These are phyloP conservation scores for Petunia secreta DNA, from an alignment of 257 asterid species.

Conservation along the genomic window DNA sequence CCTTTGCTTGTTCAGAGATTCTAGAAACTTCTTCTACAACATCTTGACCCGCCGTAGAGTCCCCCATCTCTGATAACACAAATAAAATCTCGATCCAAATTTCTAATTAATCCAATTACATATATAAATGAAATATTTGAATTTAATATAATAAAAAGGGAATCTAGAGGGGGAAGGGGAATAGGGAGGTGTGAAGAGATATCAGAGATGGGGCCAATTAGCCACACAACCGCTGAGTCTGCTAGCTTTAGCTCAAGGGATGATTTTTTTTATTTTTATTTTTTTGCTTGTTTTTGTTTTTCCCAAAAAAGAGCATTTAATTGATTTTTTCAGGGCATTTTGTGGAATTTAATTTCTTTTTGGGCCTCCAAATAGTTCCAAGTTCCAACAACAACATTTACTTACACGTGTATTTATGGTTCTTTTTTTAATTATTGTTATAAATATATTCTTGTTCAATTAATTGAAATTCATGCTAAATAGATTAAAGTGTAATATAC, in stretches of 20 bases:
- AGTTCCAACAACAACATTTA: background rate
- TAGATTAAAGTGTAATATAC: no score
- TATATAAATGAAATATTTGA: no score
- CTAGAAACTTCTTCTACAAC: slow-evolving; percentile 52
- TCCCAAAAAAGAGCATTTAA: slow-evolving; percentile 1
- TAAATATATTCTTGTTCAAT: no score
- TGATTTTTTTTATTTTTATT: slow-evolving; percentile 14
- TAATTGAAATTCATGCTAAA: no score
- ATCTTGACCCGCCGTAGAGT: slow-evolving; percentile 40
- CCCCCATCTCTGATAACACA: slow-evolving; percentile 44
- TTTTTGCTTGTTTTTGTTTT: background rate
- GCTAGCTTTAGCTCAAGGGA: slow-evolving; percentile 18
- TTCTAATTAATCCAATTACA: slow-evolving; percentile 15
- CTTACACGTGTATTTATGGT: background rate
- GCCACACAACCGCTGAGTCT: slow-evolving; percentile 27
- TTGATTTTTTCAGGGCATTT: background rate
- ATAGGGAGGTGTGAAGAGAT: background rate
- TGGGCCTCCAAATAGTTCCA: background rate
- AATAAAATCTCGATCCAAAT: slow-evolving; percentile 37
- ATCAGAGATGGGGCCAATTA: slow-evolving; percentile 30
- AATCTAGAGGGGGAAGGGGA: slow-evolving; percentile 1
- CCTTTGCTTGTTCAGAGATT: slow-evolving; percentile 81
- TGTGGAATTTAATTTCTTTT: background rate
- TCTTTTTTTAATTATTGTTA: no score
- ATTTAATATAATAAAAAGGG: slow-evolving; percentile 10